These are phyloP conservation scores for Hansenula sp. DNA, from an alignment of 1,139 yeast species.

Conservation along the genomic window DNA sequence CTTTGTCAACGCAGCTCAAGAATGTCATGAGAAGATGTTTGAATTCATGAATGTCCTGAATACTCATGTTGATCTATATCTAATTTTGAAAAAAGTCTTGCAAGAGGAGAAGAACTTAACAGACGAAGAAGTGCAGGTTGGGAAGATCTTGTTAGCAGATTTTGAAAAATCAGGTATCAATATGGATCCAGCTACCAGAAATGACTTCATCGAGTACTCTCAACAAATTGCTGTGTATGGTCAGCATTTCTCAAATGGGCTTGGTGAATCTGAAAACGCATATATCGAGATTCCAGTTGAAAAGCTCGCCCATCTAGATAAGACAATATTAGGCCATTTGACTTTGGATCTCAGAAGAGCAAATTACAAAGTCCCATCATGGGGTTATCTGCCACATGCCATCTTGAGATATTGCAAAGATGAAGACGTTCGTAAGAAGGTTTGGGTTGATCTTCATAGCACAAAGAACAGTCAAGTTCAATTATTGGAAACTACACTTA, in stretches of 20 bases:
- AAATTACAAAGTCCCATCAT: constrained; percentile 55
- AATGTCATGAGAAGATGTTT: constrained; percentile 83
- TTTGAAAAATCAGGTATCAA: constrained; percentile 89
- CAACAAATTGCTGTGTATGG: constrained; percentile 82
- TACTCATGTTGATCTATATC: constrained; percentile 74
- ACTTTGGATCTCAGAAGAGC: constrained; percentile 26
- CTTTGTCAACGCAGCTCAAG: constrained; percentile 80
- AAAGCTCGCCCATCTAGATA: constrained; percentile 31
- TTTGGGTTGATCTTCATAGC: constrained; percentile 75
- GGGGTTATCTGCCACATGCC: constrained; percentile 65
- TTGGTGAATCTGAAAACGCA: constrained; percentile 35
- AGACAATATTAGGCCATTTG: constrained; percentile 23
- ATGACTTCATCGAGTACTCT: constrained; percentile 71
- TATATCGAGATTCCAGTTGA: constrained; percentile 26
- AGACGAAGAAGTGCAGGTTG: constrained; percentile 79
- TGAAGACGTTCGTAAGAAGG: constrained; percentile 54
- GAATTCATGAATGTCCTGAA: constrained; percentile 92
- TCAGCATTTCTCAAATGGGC: constrained; percentile 68
- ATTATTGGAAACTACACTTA: constrained; percentile 55
- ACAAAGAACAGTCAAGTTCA: constrained; percentile 53
- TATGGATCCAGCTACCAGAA: constrained; percentile 65
- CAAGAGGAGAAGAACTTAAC: constrained; percentile 41
- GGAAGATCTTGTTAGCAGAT: constrained; percentile 74
- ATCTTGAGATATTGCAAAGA: constrained; percentile 58
- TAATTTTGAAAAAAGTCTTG: constrained; percentile 54